phyloP scores from a whole-genome alignment of 2,329 filamentous ascomycete species.

The Catunica adiposa region DNA sequence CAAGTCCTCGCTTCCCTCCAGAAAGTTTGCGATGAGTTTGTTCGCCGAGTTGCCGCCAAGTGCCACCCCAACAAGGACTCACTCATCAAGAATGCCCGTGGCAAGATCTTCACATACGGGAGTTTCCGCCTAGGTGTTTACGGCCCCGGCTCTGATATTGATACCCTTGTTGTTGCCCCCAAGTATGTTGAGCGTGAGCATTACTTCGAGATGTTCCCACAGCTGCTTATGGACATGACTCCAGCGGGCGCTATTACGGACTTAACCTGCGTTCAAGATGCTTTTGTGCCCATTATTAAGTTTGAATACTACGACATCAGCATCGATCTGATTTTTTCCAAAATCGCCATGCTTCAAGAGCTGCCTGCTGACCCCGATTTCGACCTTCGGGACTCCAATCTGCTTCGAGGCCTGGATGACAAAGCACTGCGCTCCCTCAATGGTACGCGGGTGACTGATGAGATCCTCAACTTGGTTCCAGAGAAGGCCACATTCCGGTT shows the following conservation, averaged over 20 bases:
- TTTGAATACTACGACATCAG: constrained; percentile 81
- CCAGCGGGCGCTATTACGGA: constrained; percentile 67
- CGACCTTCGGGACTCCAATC: constrained; percentile 63
- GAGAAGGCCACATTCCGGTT: constrained; percentile 79
- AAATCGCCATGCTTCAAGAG: constrained; percentile 52
- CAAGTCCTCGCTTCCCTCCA: constrained; percentile 63
- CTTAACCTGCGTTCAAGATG: constrained; percentile 70
- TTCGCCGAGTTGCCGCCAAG: constrained; percentile 59
- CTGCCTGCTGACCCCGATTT: constrained; percentile 52
- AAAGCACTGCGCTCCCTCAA: constrained; percentile 79
- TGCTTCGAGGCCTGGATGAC: constrained; percentile 75
- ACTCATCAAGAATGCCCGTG: constrained; percentile 68
- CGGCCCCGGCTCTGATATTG: constrained; percentile 92
- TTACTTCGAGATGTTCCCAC: constrained; percentile 83
- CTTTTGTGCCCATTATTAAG: constrained; percentile 94
- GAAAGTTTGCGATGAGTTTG: constrained; percentile 68
- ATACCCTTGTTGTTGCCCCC: constrained; percentile 82
- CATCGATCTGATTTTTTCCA: constrained; percentile 83
- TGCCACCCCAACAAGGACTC: constrained; percentile 57
- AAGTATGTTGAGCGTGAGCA: constrained; percentile 78
- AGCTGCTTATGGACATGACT: constrained; percentile 58
- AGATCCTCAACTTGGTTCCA: constrained; percentile 77
- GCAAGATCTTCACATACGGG: constrained; percentile 89
- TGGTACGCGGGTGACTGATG: constrained; percentile 83
- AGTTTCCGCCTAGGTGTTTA: constrained; percentile 91